Base-by-base conservation (phyloP, 495 filamentous ascomycete genomes). In the Neurospora sp. region DNA sequence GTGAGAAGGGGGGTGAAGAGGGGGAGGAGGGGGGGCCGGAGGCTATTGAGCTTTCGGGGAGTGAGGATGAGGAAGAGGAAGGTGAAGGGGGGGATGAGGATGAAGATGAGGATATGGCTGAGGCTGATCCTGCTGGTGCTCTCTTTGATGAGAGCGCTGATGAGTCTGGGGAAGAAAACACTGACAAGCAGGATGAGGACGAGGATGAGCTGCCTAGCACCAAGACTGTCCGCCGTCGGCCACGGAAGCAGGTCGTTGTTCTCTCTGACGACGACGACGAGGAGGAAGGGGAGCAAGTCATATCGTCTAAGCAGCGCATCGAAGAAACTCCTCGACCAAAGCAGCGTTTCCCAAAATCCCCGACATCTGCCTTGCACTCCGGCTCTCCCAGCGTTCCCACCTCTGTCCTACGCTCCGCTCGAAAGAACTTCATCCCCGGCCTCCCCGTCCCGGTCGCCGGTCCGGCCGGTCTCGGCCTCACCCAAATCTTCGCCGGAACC, bases 401-500 rank as follows among this genome's bases (percentile, higher is more conserved):
- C 2, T 89, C 87, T 0, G 87, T 88, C 5, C 73, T 89, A 8
- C 85, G 87, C 18, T 89, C 87, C 4, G 87, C 87, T 1, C 87
- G 81, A 12, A 88, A 89, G 77, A 84, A 81, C 16, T 89, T 87
- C 77, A 89, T 92, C 74, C 90, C 87, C 31, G 88, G 87, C 3
- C 81, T 91, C 40, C 85, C 85, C 18, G 80, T 84, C 37, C 82
- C 83, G 5, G 82, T 83, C 20, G 83, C 84, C 73, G 85, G 85
- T 37, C 87, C 90, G 44, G 88, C 84, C 38, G 87, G 87, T 3
- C 80, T 97, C 72, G 92, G 94, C 53, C 85, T 97, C 69, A 97
- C 94, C 5, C 94, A 98, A 79, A 93, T 93, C 70, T 98, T 97
- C 79, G 91, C 92, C n/a, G 93, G 92, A 37, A 98, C 94, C 2